Evolutionary conservation across 768 basidiomycete species (phyloP).

Genomic region (Amyloporia xantha): DNA sequence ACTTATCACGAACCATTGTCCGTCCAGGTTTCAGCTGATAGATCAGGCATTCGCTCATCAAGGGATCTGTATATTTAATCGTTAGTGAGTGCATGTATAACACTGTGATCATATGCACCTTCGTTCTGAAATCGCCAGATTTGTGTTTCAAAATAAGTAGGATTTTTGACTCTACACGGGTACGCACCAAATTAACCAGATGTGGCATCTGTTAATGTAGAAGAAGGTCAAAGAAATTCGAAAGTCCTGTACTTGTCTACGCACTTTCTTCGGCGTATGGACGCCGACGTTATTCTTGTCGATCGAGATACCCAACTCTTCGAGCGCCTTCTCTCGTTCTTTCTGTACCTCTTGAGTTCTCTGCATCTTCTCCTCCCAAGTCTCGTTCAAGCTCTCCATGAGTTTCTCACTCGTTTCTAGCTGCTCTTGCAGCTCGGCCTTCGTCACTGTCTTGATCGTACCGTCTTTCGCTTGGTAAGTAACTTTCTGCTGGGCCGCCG

Average conservation of each 20-base stretch:
- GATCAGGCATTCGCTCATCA: slow-evolving; percentile 94
- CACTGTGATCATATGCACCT: slow-evolving; percentile 35
- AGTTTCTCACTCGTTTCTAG: slow-evolving; percentile 93
- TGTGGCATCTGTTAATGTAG: slow-evolving; percentile 68
- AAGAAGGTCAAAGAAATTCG: not conserved
- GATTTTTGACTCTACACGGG: no score
- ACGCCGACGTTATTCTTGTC: slow-evolving; percentile 97
- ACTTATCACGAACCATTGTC: slow-evolving; percentile 52
- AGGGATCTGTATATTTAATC: slow-evolving; percentile 52
- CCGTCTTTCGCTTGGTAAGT: slow-evolving; percentile 92
- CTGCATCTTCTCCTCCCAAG: slow-evolving; percentile 91
- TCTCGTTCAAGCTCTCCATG: slow-evolving; percentile 90
- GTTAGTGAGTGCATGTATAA: not conserved
- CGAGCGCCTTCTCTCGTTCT: slow-evolving; percentile 94
- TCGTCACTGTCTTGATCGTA: slow-evolving; percentile 90
- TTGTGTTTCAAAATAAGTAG: no score
- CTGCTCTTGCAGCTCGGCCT: slow-evolving; percentile 96
- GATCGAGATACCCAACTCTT: slow-evolving; percentile 95
- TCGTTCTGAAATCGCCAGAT: no score
- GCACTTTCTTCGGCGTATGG: slow-evolving; percentile 92
- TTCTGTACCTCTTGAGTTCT: slow-evolving; percentile 93
- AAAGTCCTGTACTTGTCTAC: not conserved
- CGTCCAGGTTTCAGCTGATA: slow-evolving; percentile 87
- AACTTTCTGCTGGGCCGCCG: slow-evolving; percentile 92
- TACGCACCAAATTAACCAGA: slow-evolving; percentile 82